Evolutionary conservation across 2,329 filamentous ascomycete species (phyloP), one percentile per base, ranked within the genome.

Genomic region (Pseudocercospora crystallina): DNA sequence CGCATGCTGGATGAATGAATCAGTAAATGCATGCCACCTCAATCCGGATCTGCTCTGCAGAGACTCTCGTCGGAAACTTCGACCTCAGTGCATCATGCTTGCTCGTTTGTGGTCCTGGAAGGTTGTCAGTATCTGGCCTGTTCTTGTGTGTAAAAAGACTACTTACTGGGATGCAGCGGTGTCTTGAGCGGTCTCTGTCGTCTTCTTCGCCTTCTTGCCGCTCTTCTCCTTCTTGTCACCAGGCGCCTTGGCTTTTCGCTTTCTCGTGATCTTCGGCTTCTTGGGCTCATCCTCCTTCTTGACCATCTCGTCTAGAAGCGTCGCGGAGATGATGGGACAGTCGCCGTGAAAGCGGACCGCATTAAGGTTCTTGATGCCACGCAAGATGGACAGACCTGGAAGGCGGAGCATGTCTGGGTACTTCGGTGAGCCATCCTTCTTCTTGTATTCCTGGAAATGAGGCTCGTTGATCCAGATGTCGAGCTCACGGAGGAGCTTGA

Each of bases 401-500:
- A 56, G 14, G 3, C 20, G n/a, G 12, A 39, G 26, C 20, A 44
- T 12, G 34, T 39, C 47, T 33, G 34, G 47, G 14, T 39, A 46
- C 8, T 30, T 43, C 5, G 40, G 31, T 8, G 35, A 26, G 4
- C 37, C 34, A 14, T 38, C 37, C 8, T 10, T 20, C 8, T 38
- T 47, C 17, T 30, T 31, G 5, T 15, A 13, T 11, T n/a, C 40
- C 12, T 32, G 33, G 44, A 42, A 56, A 5, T 38, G 5, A 8
- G 14, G 10, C 34, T 56, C 49, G 15, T 47, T 12, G 30, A 56
- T 44, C 34, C 31, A 42, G 33, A 56, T 43, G 12, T 56, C 53
- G 10, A 56, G 33, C 36, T 49, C 37, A 5, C 34, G 32, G 9
- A 56, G 49, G n/a, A 40, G 13, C 8, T 41, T 7, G 11, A 52